Percentiles rank a stretch among this genome's conserved stretches.
Evolutionary conservation across 257 asterid genomes (phyloP).

Genomic region (Solanum microdontum): DNA sequence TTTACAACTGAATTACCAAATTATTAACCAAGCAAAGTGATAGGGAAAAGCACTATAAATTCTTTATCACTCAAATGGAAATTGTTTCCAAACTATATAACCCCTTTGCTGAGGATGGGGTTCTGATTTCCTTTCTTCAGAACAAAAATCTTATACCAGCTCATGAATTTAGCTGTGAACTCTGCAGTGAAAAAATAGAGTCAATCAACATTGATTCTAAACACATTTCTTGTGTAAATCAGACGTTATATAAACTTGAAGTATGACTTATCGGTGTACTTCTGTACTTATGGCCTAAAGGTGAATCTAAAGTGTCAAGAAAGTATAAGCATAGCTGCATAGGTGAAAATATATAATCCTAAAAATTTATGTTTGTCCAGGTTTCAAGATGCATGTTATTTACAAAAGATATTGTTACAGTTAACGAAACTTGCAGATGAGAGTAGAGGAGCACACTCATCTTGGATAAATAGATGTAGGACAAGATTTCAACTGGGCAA

Average conservation of each 20-base stretch:
- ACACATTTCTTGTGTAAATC: not conserved
- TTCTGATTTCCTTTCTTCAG: slow-evolving; percentile 11
- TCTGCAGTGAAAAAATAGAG: slow-evolving; percentile 26
- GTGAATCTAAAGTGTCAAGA: not conserved
- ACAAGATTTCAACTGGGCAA: not conserved
- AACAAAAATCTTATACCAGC: slow-evolving; percentile 26
- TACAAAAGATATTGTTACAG: not conserved
- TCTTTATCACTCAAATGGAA: not conserved
- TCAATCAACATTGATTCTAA: not conserved
- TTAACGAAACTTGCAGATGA: not conserved
- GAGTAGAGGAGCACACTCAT: not conserved
- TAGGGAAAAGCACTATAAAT: not conserved
- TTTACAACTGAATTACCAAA: not conserved
- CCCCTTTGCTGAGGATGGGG: not conserved
- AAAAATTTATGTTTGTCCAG: not conserved
- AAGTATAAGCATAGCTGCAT: not conserved
- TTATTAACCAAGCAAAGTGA: not conserved
- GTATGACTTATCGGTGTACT: not conserved
- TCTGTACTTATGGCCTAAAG: not conserved
- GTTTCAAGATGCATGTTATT: not conserved
- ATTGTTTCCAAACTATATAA: not conserved
- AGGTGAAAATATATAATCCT: not conserved
- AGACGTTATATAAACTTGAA: not conserved
- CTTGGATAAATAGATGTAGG: not conserved
- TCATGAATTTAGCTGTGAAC: slow-evolving; percentile 45